Evolutionary conservation across 306 rosid species (phyloP).

Genomic region (Prunus mira): DNA sequence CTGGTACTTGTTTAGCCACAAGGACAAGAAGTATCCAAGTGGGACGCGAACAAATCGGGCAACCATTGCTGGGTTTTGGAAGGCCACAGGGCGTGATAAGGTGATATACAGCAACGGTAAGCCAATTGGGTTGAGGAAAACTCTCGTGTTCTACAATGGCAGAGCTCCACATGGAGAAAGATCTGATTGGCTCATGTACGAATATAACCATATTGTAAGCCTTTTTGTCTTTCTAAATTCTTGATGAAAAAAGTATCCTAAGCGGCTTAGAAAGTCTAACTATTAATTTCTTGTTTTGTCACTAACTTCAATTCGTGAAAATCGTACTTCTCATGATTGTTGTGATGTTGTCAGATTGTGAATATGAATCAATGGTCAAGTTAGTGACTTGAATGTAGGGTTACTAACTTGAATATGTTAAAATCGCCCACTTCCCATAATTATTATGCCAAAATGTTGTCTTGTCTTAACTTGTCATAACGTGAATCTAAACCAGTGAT

Average conservation of each 20-base stretch:
- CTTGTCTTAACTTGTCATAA: too few species aligned
- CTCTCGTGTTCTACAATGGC: not conserved
- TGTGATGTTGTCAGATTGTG: too few species aligned
- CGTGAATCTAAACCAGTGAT: too few species aligned
- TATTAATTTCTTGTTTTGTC: too few species aligned
- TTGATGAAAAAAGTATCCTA: not conserved
- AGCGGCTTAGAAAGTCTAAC: too few species aligned
- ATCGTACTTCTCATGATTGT: too few species aligned
- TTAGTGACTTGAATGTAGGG: too few species aligned
- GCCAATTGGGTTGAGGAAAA: not conserved
- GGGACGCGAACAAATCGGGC: not conserved
- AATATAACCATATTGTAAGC: not conserved
- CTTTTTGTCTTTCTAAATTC: not conserved
- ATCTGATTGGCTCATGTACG: not conserved
- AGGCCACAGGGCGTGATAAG: not conserved
- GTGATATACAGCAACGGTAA: not conserved
- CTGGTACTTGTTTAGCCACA: not conserved
- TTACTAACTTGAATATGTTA: too few species aligned
- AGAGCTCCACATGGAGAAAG: not conserved
- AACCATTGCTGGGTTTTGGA: not conserved
- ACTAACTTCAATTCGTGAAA: too few species aligned
- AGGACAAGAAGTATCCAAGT: not conserved
- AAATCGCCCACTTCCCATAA: too few species aligned
- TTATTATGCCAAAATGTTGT: too few species aligned
- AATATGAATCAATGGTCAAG: too few species aligned